Conservation (phyloP, 495 filamentous ascomycete genomes). For the Neurospora terricola region DNA sequence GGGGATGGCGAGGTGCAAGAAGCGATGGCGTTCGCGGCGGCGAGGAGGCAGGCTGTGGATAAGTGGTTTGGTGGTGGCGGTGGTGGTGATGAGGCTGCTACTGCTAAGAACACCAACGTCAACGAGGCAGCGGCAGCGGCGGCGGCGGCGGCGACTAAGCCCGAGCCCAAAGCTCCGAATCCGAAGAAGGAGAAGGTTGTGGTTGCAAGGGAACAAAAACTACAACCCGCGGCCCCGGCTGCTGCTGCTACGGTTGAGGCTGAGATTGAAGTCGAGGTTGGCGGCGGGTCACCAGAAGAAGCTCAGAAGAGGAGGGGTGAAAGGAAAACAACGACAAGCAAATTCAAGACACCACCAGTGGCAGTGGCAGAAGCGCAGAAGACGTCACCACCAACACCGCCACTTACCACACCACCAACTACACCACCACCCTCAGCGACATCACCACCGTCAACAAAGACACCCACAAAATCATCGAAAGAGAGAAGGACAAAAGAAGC, state of each 20-base stretch:
- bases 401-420: not conserved
- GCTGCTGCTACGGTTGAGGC: not conserved
- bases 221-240: not conserved
- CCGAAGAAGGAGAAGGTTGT: not conserved
- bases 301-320: not conserved
- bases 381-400: not conserved
- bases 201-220: not conserved
- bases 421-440: no score
- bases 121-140: not conserved
- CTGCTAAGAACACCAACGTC: not conserved
- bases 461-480: not conserved
- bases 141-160: not conserved
- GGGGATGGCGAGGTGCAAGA: not conserved
- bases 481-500: not conserved
- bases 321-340: not conserved
- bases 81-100: not conserved
- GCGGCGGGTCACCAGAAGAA: not conserved
- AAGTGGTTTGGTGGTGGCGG: not conserved
- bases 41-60: not conserved
- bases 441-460: not conserved
- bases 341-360: not conserved
- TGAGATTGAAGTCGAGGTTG: not conserved
- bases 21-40: not conserved
- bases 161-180: not conserved
- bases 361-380: not conserved